Percentiles rank a stretch among this genome's conserved stretches.
phyloP scores from a whole-genome alignment of 192 early-diverging fungal genomes.

The Neocallimastix lanati region DNA sequence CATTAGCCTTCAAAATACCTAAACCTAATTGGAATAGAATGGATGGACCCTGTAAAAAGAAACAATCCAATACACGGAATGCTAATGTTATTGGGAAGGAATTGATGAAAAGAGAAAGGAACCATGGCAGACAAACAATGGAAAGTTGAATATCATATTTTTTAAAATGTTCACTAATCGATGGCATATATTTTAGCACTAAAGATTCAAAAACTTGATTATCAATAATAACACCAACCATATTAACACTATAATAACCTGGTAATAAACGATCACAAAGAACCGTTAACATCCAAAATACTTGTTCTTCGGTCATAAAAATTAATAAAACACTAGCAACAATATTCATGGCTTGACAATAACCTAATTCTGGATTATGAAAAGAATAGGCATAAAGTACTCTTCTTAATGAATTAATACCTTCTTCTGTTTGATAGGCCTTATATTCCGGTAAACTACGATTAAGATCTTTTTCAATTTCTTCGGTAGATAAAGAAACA shows the following conservation, averaged over 20 bases:
- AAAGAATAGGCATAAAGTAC: constrained; percentile 70
- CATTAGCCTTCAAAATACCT: constrained; percentile 88
- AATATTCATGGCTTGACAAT: constrained; percentile 99
- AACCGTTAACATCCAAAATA: constrained; percentile 85
- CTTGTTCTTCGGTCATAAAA: constrained; percentile 92
- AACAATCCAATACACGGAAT: constrained; percentile 79
- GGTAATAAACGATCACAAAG: constrained; percentile 79
- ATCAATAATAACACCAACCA: constrained; percentile 94
- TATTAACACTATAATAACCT: constrained; percentile 91
- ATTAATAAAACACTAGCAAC: constrained; percentile 85
- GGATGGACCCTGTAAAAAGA: constrained; percentile 92
- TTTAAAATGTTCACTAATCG: constrained; percentile 64
- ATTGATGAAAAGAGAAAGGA: constrained; percentile 90
- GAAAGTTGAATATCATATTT: constrained; percentile 85
- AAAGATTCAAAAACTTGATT: constrained; percentile 84
- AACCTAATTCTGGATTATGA: constrained; percentile 72
- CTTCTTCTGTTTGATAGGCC: constrained; percentile 76
- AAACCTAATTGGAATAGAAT: constrained; percentile 22
- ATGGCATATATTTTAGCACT: constrained; percentile 68
- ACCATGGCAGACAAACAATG: constrained; percentile 94
- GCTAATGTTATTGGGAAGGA: constrained; percentile 82
- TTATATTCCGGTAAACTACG: constrained; percentile 82
- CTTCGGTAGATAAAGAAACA: constrained; percentile 68
- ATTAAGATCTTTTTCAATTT: constrained; percentile 93
- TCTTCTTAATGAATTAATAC: constrained; percentile 80